Evolutionary conservation across 768 basidiomycete species (phyloP).

Genomic region (Amyloporia xantha): DNA sequence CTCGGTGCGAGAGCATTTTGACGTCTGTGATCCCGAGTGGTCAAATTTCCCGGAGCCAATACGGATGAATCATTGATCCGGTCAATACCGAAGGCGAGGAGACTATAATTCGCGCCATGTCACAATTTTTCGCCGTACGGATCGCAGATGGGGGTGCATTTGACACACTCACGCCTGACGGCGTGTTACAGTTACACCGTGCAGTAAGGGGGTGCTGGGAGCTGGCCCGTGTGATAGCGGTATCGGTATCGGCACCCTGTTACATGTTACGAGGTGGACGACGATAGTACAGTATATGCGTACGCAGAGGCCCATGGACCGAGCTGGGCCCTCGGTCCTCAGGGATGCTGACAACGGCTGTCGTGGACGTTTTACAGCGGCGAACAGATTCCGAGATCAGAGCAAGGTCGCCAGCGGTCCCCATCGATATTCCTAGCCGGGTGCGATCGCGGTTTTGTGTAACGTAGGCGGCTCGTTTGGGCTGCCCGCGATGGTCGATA

Average conservation of each 20-base stretch:
- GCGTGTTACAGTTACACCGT: not conserved
- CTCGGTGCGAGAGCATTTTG: not conserved
- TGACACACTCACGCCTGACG: not conserved
- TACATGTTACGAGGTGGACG: not conserved
- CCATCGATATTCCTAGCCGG: slow-evolving; percentile 1
- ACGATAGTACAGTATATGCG: too few relatives aligned
- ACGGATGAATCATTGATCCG: not conserved
- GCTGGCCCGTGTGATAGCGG: not conserved
- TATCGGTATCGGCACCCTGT: not conserved
- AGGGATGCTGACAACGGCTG: too few relatives aligned
- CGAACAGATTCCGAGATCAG: too few relatives aligned
- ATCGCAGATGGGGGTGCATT: too few relatives aligned
- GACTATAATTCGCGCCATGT: not conserved
- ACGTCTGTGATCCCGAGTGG: not conserved
- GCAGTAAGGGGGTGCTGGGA: not conserved
- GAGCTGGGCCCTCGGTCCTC: too few relatives aligned
- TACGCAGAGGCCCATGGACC: too few relatives aligned
- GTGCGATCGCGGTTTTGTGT: not conserved
- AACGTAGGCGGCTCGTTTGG: not conserved
- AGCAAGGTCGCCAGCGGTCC: not conserved
- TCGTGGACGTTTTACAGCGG: too few relatives aligned
- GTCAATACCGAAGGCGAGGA: not conserved
- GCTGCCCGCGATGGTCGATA: not conserved
- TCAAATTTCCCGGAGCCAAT: not conserved
- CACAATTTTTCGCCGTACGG: not conserved